Conservation (phyloP, 1,139 yeast genomes). For the Keqinozyma sinolaborantium region DNA sequence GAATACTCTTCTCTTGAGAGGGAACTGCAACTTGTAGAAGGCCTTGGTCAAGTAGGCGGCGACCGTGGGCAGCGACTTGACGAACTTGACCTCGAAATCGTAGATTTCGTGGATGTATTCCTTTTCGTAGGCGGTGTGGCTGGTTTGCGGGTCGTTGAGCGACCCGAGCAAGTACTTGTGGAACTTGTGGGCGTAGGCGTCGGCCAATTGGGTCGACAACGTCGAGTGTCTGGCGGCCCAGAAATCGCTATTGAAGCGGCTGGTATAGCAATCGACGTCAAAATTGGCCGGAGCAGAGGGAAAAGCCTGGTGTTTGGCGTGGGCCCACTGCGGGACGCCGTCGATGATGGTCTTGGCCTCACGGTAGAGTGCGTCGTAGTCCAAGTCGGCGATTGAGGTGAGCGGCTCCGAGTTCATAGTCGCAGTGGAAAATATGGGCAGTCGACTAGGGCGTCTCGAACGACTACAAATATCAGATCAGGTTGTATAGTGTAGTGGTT, state of each 20-base stretch:
- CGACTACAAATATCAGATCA: too few relatives aligned
- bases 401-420: conserved; percentile 5
- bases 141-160: conserved; percentile 11
- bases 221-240: conserved; percentile 12
- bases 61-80: conserved; percentile 8
- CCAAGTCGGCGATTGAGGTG: conserved; percentile 2
- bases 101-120: conserved; percentile 30
- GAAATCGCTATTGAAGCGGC: conserved; percentile 4
- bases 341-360: conserved; percentile 6
- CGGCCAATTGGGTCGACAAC: conserved; percentile 5
- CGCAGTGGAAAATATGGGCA: too few relatives aligned
- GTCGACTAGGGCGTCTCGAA: too few relatives aligned
- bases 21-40: conserved; percentile 48
- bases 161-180: conserved; percentile 13
- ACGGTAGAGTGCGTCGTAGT: conserved; percentile 1
- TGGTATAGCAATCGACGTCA: conserved; percentile 5
- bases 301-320: not conserved
- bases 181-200: conserved; percentile 6
- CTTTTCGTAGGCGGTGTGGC: conserved; percentile 34
- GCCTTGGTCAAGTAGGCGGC: conserved; percentile 23
- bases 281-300: conserved; percentile 3
- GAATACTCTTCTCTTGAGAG: conserved; percentile 50
- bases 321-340: not conserved
- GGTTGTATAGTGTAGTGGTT: conserved; percentile 36
- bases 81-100: conserved; percentile 17